phyloP scores from a whole-genome alignment of 2,329 filamentous ascomycete species.

The Dothistroma septosporum region DNA sequence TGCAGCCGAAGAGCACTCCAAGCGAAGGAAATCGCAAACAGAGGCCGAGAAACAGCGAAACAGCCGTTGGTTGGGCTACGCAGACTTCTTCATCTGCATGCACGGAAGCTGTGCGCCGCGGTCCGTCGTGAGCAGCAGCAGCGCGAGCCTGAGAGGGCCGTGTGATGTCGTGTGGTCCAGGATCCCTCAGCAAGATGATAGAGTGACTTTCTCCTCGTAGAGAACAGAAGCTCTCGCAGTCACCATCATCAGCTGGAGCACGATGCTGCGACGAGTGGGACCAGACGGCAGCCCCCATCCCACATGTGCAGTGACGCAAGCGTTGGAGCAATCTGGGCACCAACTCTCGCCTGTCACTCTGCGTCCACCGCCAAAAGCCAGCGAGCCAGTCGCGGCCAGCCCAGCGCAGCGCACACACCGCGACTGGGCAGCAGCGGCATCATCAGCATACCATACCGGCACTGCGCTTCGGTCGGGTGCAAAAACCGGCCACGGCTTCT shows the following conservation, averaged over 20 bases:
- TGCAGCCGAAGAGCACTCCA: not conserved
- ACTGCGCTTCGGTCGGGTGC: not conserved
- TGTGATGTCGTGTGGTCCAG: not conserved
- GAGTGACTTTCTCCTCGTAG: not conserved
- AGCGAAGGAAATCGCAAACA: not conserved
- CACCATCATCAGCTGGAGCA: too few relatives aligned
- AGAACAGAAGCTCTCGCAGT: too few relatives aligned
- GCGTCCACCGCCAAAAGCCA: not conserved
- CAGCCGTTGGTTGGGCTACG: not conserved
- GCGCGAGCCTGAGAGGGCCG: not conserved
- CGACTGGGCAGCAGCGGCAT: not conserved
- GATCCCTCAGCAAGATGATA: not conserved
- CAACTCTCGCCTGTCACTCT: not conserved
- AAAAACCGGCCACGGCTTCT: not conserved
- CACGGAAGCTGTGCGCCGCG: conserved; percentile 1
- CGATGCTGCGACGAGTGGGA: too few relatives aligned
- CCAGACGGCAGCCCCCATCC: not conserved
- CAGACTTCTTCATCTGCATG: not conserved
- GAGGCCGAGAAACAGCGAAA: not conserved
- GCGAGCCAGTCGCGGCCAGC: not conserved
- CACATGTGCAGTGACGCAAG: not conserved
- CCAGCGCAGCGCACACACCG: too few relatives aligned
- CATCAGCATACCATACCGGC: not conserved
- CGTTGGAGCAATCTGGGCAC: not conserved
- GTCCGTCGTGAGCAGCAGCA: not conserved